phyloP scores from a whole-genome alignment of 2,329 filamentous ascomycete species.

The Exophiala bonariae region DNA sequence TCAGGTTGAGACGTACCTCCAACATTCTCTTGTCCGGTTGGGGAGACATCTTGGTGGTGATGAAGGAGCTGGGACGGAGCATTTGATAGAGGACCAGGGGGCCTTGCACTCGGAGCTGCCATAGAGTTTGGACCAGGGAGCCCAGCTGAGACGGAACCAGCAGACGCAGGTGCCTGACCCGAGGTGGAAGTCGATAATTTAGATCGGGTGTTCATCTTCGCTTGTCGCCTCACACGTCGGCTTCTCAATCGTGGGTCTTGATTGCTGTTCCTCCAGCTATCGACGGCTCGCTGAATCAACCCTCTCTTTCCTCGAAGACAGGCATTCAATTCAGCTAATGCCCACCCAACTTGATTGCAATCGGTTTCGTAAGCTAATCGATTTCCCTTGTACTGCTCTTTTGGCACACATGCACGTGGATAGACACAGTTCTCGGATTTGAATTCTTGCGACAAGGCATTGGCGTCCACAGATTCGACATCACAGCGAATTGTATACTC shows the following conservation, averaged over 20 bases:
- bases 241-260: conserved; percentile 90
- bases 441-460: conserved; percentile 81
- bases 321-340: conserved; percentile 87
- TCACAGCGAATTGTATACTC: conserved; percentile 98
- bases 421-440: conserved; percentile 99
- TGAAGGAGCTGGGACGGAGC: conserved; percentile 69
- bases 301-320: conserved; percentile 90
- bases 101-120: conserved; percentile 40
- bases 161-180: conserved; percentile 67
- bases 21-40: conserved; percentile 65
- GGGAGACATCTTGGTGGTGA: conserved; percentile 68
- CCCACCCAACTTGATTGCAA: conserved; percentile 99
- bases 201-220: conserved; percentile 90
- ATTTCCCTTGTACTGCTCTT: conserved; percentile 96
- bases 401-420: conserved; percentile 87
- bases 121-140: conserved; percentile 65
- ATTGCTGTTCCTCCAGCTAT: conserved; percentile 99
- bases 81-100: conserved; percentile 65
- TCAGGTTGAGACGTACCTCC: conserved; percentile 86
- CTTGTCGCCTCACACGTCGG: conserved; percentile 88
- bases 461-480: conserved; percentile 92
- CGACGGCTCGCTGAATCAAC: conserved; percentile 92
- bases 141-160: conserved; percentile 60
- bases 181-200: conserved; percentile 60
- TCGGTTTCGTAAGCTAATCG: conserved; percentile 95